Base-by-base conservation (phyloP, 768 basidiomycete species). In the Boletus bicolor region DNA sequence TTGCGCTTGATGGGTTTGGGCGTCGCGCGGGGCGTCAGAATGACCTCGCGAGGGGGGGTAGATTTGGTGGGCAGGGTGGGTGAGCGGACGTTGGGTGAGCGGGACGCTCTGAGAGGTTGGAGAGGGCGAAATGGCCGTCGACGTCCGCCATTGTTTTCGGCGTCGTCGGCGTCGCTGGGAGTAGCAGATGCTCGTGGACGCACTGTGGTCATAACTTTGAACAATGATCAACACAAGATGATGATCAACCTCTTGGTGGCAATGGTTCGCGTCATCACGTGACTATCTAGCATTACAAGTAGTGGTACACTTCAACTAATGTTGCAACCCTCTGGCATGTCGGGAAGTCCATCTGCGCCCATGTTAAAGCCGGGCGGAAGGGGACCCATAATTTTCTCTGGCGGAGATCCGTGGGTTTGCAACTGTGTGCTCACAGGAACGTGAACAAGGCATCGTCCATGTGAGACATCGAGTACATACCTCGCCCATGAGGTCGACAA, bases 381-480 rank as follows among this genome's bases (percentile, higher is more conserved):
- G 0, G 84, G 81, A 1, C 91, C 92, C 88, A 93, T 92, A 48
- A 93, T 79, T 62, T 91, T 89, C 19, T 81, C 65, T 3, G 92
- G 92, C 0, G 91, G 92, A 4, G 86, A 80, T 7, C 92, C 91
- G 53, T 83, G 78, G 4, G 76, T 74, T 78, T 94, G 91, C 79
- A 94, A 8, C 65, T 68, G 44, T 21, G 45, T 51, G 10, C 15
- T 6, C 2, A n/a, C 6, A n/a, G 24, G 21, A 30, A n/a, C 28
- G 30, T 56, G 7, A 57, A 43, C 32, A 38, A 34, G 14, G 5
- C 10, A n/a, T 32, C 8, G 12, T 35, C 24, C 14, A 34, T 8
- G n/a, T 9, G 17, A 41, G 48, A 42, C 34, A 42, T 1, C 42
- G 21, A 24, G 21, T 24, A 24, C 21, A 11, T 43, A 90, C 89